Conservation (phyloP, 441 rosid species). For the Pelargonium exstipulatum region DNA sequence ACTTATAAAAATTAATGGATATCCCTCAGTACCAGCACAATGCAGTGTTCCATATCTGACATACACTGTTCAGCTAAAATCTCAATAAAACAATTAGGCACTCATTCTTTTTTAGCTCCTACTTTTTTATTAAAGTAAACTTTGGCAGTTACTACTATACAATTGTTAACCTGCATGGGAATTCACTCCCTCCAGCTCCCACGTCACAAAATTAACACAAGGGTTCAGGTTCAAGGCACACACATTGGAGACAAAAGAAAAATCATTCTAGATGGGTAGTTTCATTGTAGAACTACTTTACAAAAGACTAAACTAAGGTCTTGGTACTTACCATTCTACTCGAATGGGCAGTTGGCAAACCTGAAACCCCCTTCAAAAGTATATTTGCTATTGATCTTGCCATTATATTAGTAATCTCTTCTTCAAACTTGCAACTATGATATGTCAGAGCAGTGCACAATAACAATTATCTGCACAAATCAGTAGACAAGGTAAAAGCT, state of each 20-base stretch:
- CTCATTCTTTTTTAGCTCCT: too few species aligned
- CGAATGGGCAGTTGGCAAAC: conserved; percentile 40
- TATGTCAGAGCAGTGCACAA: conserved; percentile 9
- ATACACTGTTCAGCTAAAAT: too few species aligned
- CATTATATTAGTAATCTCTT: conserved; percentile 29
- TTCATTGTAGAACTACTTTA: not conserved
- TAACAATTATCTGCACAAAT: conserved; percentile 2
- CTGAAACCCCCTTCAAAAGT: conserved; percentile 38
- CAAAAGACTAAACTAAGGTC: not conserved
- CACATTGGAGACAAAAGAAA: not conserved
- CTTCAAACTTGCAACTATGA: conserved; percentile 7
- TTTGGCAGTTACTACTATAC: too few species aligned
- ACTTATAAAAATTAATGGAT: too few species aligned
- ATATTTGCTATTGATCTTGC: conserved; percentile 51
- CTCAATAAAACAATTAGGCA: too few species aligned
- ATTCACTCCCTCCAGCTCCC: too few species aligned
- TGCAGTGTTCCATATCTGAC: too few species aligned
- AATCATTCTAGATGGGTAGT: too few species aligned
- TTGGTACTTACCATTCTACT: conserved; percentile 34
- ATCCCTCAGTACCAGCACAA: too few species aligned
- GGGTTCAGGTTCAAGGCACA: not conserved
- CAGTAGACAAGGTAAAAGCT: not conserved
- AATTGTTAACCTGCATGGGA: too few species aligned
- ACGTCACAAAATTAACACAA: too few species aligned
- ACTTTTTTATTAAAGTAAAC: too few species aligned